phyloP scores from a whole-genome alignment of 1,284 basidiomycete genomes.

The Phellopilus nigrolimitatus region DNA sequence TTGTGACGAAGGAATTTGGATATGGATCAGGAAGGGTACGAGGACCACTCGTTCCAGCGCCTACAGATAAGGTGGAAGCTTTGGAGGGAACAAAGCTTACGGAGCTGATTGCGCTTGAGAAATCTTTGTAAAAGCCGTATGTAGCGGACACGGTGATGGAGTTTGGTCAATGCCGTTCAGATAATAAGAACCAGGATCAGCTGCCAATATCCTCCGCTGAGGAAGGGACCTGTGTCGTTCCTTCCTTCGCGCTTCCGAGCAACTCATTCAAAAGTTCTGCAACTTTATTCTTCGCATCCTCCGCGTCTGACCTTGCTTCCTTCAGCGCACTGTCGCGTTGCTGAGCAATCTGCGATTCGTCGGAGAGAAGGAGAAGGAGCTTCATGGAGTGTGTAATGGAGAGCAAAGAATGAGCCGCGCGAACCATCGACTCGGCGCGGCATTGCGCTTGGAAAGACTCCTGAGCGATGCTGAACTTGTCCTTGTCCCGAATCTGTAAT shows the following conservation, averaged over 20 bases:
- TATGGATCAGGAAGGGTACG: constrained; percentile 59
- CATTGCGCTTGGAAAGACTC: constrained; percentile 82
- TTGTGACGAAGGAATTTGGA: constrained; percentile 64
- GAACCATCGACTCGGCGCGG: constrained; percentile 87
- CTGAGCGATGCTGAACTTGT: constrained; percentile 81
- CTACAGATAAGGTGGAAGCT: constrained; percentile 34
- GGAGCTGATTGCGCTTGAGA: constrained; percentile 63
- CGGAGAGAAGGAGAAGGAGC: constrained; percentile 82
- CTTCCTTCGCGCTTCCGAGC: constrained; percentile 25
- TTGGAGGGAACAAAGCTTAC: constrained; percentile 41
- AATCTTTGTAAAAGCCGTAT: constrained; percentile 37
- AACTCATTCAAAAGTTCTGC: constrained; percentile 69
- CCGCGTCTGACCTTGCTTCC: constrained; percentile 56
- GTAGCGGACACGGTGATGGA: no score
- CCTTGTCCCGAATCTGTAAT: constrained; percentile 76
- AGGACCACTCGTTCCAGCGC: constrained; percentile 49
- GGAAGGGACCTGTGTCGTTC: background rate
- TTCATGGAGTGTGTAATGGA: constrained; percentile 93
- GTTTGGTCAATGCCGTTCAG: no score
- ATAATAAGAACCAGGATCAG: no score
- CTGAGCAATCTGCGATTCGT: constrained; percentile 75
- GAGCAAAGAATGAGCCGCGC: constrained; percentile 83
- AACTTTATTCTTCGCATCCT: constrained; percentile 57
- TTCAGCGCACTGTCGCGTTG: constrained; percentile 70
- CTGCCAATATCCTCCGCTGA: background rate